Evolutionary conservation across 129 eudicot genomes (phyloP), one percentile per base, ranked within the genome.

Genomic region (Arctium minus): DNA sequence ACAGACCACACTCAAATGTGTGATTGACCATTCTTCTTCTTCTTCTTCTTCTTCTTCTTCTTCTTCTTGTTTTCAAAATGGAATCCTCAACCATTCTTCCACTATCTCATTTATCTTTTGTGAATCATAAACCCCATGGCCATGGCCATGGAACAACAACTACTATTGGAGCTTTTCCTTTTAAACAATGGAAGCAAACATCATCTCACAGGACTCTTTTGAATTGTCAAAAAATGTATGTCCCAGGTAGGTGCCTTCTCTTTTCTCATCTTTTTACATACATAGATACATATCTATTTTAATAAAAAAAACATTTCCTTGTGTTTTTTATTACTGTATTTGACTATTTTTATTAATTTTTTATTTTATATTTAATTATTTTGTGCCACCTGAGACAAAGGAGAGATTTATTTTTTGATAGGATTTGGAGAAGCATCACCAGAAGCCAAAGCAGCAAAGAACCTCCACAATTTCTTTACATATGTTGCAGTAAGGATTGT

Each of bases 401-500:
- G 13, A 12, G 10, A 44, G 53, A 9, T 44, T 44, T 44, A 44
- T 44, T 82, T 68, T 72, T 62, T 75, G 35, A 73, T 84, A 96
- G 99, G 99, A 80, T 93, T 91, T 82, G 99, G 99, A 81, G 97
- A 92, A 85, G 97, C 93, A 81, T 96, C 97, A 15, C 99, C 99
- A 33, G 99, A 96, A 84, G 84, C 87, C 38, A 96, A 91, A 85
- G 97, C 97, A 80, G 97, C 99, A 31, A 90, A 84, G 77, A 90
- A 93, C 71, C 90, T 96, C 40, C 99, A 96, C 85, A 85, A 96
- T 42, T 90, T 96, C 73, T 96, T 96, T 92, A 96, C 97, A 31
- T 96, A 84, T 31, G 80, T 91, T 83, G 99, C 99, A 8, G 97
- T 96, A 35, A 91, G 81, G 81, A 79, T 96, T 76, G 97, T 96